A percentile compares a stretch with the other conserved stretches of the same genome.
phyloP scores from a whole-genome alignment of 768 basidiomycete species.

The Amanita molliuscula region DNA sequence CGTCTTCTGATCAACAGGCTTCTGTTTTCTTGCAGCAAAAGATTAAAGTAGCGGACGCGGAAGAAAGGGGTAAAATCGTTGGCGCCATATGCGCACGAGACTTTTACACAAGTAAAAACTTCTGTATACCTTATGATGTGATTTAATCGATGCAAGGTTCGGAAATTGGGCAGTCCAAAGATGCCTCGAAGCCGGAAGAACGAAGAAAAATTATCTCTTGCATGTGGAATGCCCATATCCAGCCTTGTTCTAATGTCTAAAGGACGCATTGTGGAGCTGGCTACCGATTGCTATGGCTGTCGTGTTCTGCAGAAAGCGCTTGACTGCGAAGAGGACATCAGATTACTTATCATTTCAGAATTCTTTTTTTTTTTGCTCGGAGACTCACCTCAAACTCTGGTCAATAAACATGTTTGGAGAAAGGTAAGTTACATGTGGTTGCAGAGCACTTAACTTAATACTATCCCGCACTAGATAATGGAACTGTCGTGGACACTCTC shows the following conservation, averaged over 20 bases:
- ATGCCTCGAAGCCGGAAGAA: conserved; percentile 77
- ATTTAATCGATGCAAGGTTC: conserved; percentile 37
- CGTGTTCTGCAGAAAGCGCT: conserved; percentile 88
- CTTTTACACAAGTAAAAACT: conserved; percentile 56
- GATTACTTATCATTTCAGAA: conserved; percentile 75
- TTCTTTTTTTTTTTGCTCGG: conserved; percentile 73
- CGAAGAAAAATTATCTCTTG: conserved; percentile 74
- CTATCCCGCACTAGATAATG: conserved; percentile 52
- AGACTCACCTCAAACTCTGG: conserved; percentile 77
- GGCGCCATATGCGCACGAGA: conserved; percentile 79
- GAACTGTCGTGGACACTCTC: conserved; percentile 80
- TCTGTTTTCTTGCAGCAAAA: conserved; percentile 88
- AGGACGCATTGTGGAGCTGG: conserved; percentile 76
- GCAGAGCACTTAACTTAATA: conserved; percentile 8
- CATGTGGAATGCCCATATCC: conserved; percentile 54
- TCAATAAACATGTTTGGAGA: conserved; percentile 92
- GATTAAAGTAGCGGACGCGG: conserved; percentile 72
- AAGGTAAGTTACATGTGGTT: conserved; percentile 36
- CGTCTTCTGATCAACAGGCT: conserved; percentile 83
- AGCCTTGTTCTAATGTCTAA: conserved; percentile 22
- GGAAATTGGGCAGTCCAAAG: conserved; percentile 90
- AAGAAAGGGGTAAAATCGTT: conserved; percentile 74
- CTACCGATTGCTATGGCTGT: conserved; percentile 84
- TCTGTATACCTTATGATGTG: neutral
- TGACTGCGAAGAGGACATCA: conserved; percentile 83